Percentiles rank a stretch among this genome's conserved stretches.
These are phyloP conservation scores for Leccinum disarticulatum DNA, from an alignment of 768 basidiomycete genomes.

Conservation along the genomic window DNA sequence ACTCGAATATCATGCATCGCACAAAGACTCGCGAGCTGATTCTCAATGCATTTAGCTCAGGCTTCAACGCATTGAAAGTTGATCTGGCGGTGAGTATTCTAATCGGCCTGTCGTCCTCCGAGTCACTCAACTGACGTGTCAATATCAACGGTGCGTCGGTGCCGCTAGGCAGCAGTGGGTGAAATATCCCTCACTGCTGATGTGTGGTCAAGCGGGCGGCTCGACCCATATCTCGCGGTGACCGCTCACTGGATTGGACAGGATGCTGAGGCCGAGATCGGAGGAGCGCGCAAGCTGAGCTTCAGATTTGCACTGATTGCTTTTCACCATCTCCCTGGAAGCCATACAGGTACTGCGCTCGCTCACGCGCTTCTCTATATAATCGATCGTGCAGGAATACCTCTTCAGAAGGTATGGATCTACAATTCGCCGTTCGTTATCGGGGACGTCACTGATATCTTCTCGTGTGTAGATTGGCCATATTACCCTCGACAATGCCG, in stretches of 20 bases:
- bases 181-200: constrained; percentile 33
- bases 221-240: constrained; percentile 23
- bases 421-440: neutral
- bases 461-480: too few species aligned
- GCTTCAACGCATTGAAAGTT: neutral
- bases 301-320: constrained; percentile 13
- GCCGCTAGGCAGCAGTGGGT: neutral
- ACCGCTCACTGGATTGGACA: constrained; percentile 30
- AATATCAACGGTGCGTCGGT: neutral
- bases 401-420: constrained; percentile 4
- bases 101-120: neutral
- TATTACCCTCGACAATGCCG: too few species aligned
- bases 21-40: constrained; percentile 4
- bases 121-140: neutral
- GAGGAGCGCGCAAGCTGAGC: neutral
- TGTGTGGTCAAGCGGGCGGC: constrained; percentile 32
- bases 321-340: constrained; percentile 14
- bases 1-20: constrained; percentile 8
- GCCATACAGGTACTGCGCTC: constrained; percentile 11
- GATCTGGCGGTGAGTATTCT: neutral
- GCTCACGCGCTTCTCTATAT: neutral
- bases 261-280: neutral
- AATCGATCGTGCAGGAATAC: constrained; percentile 3
- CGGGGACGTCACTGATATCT: neutral
- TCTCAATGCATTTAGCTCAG: neutral